Evolutionary conservation across 192 early-diverging fungal genomes (phyloP).

Genomic region (Umbelopsis sp.): DNA sequence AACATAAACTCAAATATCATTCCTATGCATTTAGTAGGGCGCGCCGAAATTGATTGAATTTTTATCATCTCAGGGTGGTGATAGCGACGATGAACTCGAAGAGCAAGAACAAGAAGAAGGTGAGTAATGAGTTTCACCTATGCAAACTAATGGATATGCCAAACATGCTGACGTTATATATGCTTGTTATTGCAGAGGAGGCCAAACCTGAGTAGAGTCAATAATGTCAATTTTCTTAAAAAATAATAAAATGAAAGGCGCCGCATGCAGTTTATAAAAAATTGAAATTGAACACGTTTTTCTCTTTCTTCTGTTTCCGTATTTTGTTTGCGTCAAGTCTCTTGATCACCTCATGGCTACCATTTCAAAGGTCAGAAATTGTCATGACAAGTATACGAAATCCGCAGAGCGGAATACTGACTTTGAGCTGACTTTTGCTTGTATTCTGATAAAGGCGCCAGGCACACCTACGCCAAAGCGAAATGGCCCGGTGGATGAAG

Average conservation of each 20-base stretch:
- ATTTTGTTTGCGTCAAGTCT: background rate
- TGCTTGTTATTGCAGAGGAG: background rate
- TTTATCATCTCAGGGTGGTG: background rate
- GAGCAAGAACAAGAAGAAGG: background rate
- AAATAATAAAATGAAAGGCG: conserved; percentile 6
- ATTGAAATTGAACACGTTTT: conserved; percentile 5
- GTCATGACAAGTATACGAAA: background rate
- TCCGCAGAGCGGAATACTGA: background rate
- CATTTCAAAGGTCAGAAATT: conserved; percentile 2
- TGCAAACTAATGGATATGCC: background rate
- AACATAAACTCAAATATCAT: background rate
- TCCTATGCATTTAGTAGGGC: background rate
- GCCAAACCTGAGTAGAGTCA: background rate
- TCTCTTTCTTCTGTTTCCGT: background rate
- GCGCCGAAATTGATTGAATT: no score
- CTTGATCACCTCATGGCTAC: background rate
- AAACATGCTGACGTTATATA: background rate
- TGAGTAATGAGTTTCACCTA: conserved; percentile 10
- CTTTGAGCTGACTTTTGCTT: conserved; percentile 1
- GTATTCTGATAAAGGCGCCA: conserved; percentile 3
- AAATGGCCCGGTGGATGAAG: background rate
- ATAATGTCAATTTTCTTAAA: background rate
- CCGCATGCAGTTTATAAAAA: conserved; percentile 3
- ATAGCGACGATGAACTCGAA: conserved; percentile 15
- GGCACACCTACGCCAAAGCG: conserved; percentile 14